phyloP scores from a whole-genome alignment of 192 early-diverging fungal species.

The Backusella circina region DNA sequence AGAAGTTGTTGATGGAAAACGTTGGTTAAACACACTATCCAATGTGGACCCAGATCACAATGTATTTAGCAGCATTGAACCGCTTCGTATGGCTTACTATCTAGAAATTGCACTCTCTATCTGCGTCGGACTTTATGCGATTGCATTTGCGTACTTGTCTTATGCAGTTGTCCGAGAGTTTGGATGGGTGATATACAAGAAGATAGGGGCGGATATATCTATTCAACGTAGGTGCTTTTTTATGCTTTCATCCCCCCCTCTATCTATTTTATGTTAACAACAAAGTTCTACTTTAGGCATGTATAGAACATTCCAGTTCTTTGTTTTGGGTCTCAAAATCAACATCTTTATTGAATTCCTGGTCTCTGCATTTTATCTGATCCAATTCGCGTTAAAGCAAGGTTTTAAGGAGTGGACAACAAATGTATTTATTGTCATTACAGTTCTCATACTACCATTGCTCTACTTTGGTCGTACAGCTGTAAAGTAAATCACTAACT shows the following conservation, averaged over 20 bases:
- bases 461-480: constrained; percentile 26
- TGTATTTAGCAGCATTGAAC: neutral
- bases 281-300: constrained; percentile 16
- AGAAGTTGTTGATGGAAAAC: constrained; percentile 27
- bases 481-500: constrained; percentile 15
- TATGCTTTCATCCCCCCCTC: neutral
- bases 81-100: constrained; percentile 20
- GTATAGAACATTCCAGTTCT: constrained; percentile 31
- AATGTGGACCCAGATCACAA: neutral
- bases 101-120: constrained; percentile 31
- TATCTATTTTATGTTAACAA: neutral
- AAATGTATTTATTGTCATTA: constrained; percentile 20
- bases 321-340: constrained; percentile 36
- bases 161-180: constrained; percentile 22
- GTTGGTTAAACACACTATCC: constrained; percentile 20
- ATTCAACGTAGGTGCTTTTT: constrained; percentile 49
- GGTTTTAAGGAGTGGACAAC: constrained; percentile 15
- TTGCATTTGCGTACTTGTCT: constrained; percentile 23
- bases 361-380: constrained; percentile 33
- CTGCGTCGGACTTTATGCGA: constrained; percentile 20
- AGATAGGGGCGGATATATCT: constrained; percentile 57
- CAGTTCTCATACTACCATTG: constrained; percentile 29
- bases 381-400: constrained; percentile 20
- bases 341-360: constrained; percentile 39
- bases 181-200: constrained; percentile 62